Evolutionary conservation across 2,329 filamentous ascomycete species (phyloP).

Genomic region (Pyrenochaeta sp.): DNA sequence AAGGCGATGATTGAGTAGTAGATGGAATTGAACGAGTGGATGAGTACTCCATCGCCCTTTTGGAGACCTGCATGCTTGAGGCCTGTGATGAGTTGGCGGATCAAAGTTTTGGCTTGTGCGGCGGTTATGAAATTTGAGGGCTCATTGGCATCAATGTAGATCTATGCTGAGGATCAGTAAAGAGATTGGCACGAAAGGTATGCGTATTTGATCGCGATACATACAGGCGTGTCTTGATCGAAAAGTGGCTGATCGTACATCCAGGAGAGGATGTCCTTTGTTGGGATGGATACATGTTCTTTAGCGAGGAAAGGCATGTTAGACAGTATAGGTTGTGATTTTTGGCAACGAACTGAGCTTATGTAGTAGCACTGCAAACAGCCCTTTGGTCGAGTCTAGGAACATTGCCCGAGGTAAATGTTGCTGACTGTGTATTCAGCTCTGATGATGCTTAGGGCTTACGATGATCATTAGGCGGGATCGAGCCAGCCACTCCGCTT

Average conservation of each 20-base stretch:
- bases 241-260: conserved; percentile 13
- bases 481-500: neutral
- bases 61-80: conserved; percentile 57
- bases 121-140: conserved; percentile 57
- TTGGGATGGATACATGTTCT: conserved; percentile 16
- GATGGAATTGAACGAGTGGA: conserved; percentile 65
- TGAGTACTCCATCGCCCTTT: conserved; percentile 59
- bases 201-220: neutral
- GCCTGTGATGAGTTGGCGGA: conserved; percentile 62
- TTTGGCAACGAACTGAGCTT: neutral
- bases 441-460: neutral
- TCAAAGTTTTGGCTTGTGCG: conserved; percentile 53
- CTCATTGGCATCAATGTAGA: conserved; percentile 61
- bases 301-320: conserved; percentile 31
- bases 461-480: neutral
- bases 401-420: neutral
- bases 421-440: neutral
- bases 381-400: neutral
- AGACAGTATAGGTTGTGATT: neutral
- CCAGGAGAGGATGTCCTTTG: conserved; percentile 24
- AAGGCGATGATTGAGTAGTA: conserved; percentile 37
- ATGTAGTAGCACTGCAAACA: neutral
- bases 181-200: neutral
- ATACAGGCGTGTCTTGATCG: conserved; percentile 6
- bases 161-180: conserved; percentile 36